phyloP scores from a whole-genome alignment of 116 monocot species.

The Zostera marina region DNA sequence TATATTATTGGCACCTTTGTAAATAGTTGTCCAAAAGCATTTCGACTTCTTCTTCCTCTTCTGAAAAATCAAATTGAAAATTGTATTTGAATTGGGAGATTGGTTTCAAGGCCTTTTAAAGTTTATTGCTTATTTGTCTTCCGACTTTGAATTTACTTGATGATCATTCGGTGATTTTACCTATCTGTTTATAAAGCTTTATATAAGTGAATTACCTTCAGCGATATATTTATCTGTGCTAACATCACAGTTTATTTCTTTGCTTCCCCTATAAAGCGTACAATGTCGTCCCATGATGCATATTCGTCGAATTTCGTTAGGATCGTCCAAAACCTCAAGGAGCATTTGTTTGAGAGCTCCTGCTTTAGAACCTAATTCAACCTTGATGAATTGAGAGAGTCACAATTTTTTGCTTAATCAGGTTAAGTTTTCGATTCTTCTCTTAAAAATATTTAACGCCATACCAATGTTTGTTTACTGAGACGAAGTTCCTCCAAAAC shows the following conservation, averaged over 20 bases:
- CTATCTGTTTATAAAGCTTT: too few species aligned
- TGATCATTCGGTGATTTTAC: too few species aligned
- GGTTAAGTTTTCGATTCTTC: neutral
- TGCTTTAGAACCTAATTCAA: conserved; percentile 87
- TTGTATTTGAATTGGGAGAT: neutral
- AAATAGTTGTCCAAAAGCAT: conserved; percentile 96
- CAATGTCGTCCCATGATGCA: conserved; percentile 87
- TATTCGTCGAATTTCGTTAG: conserved; percentile 78
- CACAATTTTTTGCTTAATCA: neutral
- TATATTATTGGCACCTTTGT: conserved; percentile 33
- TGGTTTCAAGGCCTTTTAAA: too few species aligned
- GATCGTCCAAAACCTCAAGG: conserved; percentile 86
- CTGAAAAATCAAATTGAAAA: conserved; percentile 25
- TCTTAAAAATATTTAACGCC: neutral
- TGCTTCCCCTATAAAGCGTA: conserved; percentile 32
- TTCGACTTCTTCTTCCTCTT: conserved; percentile 99
- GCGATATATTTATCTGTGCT: conserved; percentile 65
- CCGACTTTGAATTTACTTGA: too few species aligned
- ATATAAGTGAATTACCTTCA: conserved; percentile 60
- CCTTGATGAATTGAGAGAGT: conserved; percentile 18
- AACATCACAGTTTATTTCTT: conserved; percentile 50
- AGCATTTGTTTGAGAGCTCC: conserved; percentile 97
- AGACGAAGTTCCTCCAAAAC: conserved; percentile 85
- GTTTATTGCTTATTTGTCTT: too few species aligned
- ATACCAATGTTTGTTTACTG: conserved; percentile 87